Evolutionary conservation across 1,139 yeast species (phyloP).

Genomic region (Groenewaldozyma sp.): DNA sequence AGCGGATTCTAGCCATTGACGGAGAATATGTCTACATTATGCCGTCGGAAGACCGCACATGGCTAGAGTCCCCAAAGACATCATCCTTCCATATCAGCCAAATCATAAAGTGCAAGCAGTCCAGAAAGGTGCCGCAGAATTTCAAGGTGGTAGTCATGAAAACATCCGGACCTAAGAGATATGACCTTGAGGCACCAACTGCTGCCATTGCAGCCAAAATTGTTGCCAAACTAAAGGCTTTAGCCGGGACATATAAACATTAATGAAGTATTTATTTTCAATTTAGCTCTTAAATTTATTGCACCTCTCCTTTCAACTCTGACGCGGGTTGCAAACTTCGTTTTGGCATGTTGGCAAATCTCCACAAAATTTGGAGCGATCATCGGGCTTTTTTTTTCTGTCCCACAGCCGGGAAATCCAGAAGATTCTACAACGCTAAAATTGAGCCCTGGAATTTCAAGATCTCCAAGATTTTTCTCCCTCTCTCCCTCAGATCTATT

Average conservation of each 20-base stretch:
- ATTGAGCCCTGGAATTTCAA: too few species aligned
- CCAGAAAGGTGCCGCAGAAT: conserved; percentile 65
- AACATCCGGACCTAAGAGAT: conserved; percentile 59
- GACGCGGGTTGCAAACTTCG: too few species aligned
- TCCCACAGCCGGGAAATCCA: too few species aligned
- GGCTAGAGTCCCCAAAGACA: conserved; percentile 71
- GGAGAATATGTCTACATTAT: conserved; percentile 88
- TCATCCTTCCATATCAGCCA: conserved; percentile 82
- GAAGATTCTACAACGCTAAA: too few species aligned
- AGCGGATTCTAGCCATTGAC: conserved; percentile 77
- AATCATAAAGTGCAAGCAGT: conserved; percentile 65
- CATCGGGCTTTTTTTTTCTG: too few species aligned
- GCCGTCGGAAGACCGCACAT: conserved; percentile 64
- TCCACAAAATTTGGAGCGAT: too few species aligned
- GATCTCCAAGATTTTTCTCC: not conserved
- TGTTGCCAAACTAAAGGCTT: conserved; percentile 44
- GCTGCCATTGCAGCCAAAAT: conserved; percentile 63
- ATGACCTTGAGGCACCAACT: conserved; percentile 72
- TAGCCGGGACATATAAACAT: conserved; percentile 17
- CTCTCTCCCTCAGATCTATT: not conserved
- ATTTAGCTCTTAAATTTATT: too few species aligned
- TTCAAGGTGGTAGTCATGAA: conserved; percentile 78
- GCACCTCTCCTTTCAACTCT: too few species aligned
- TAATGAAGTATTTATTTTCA: too few species aligned
- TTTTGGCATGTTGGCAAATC: too few species aligned